A percentile compares a stretch with the other conserved stretches of the same genome.
These are phyloP conservation scores for Apiospora sp. DNA, from an alignment of 2,329 filamentous ascomycete species.

Conservation along the genomic window DNA sequence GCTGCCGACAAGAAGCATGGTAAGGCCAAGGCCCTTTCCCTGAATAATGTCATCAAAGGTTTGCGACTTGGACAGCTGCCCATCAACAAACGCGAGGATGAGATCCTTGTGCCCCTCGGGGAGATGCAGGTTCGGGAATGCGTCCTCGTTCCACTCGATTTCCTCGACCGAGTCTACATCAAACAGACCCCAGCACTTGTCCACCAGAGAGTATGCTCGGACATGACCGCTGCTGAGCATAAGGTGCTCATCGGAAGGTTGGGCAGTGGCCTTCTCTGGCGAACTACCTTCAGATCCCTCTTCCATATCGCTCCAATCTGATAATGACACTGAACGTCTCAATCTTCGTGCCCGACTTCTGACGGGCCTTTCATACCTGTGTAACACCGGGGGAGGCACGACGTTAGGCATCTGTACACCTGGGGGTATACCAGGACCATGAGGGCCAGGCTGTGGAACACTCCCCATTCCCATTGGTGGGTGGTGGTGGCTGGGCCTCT, in stretches of 20 bases:
- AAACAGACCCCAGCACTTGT: not conserved
- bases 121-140: conserved; percentile 59
- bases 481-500: not conserved
- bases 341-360: too few species aligned
- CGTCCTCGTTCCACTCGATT: conserved; percentile 56
- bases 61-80: not conserved
- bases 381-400: too few species aligned
- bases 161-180: conserved; percentile 51
- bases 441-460: too few species aligned
- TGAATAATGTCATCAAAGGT: conserved; percentile 29
- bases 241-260: not conserved
- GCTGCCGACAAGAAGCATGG: conserved; percentile 53
- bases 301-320: too few species aligned
- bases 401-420: too few species aligned
- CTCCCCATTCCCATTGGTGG: too few species aligned
- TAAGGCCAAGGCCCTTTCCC: conserved; percentile 45
- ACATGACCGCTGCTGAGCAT: not conserved
- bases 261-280: not conserved
- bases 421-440: too few species aligned
- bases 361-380: too few species aligned
- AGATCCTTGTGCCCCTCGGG: conserved; percentile 58
- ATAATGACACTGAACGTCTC: too few species aligned
- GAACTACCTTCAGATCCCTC: not conserved
- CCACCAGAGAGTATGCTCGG: not conserved
- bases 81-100: conserved; percentile 51